phyloP scores from a whole-genome alignment of 805 yeast genomes.

The Kazachstania psychrophila region DNA sequence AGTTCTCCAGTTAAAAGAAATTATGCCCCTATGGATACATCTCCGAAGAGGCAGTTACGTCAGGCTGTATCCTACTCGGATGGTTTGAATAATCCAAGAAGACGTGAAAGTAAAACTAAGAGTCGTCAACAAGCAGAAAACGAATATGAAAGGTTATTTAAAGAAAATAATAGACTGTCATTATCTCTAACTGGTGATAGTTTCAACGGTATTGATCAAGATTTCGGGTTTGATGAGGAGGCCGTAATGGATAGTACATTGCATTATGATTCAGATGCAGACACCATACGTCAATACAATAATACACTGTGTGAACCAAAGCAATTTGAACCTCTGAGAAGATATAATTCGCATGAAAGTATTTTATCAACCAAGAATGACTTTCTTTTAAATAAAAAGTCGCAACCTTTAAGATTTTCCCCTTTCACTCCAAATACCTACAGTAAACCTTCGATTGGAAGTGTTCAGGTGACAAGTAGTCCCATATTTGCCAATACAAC shows the following conservation, averaged over 20 bases:
- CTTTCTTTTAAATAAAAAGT: neutral
- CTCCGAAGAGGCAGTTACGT: conserved; percentile 8
- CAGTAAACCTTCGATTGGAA: conserved; percentile 1
- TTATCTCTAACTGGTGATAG: conserved; percentile 25
- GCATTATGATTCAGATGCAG: conserved; percentile 7
- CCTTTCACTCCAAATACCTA: conserved; percentile 1
- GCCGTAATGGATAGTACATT: neutral
- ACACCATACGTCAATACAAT: conserved; percentile 7
- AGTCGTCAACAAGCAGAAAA: neutral
- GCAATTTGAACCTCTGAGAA: conserved; percentile 17
- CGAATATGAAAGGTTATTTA: conserved; percentile 13
- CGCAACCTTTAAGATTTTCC: conserved; percentile 6
- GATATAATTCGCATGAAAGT: conserved; percentile 30
- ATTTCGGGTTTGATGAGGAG: conserved; percentile 3
- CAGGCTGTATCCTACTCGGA: conserved; percentile 23
- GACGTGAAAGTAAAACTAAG: neutral
- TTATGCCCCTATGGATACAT: neutral
- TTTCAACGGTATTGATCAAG: conserved; percentile 6
- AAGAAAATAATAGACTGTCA: conserved; percentile 29
- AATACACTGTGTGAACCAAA: neutral
- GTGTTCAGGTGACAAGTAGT: conserved; percentile 1
- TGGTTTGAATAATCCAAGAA: conserved; percentile 14
- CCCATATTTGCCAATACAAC: conserved; percentile 3
- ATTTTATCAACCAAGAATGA: conserved; percentile 16
- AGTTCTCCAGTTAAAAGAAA: conserved; percentile 12